Percentiles rank a stretch among this genome's conserved stretches.
Evolutionary conservation across 139 green algal genomes (phyloP).

Genomic region (Coelastrella sp.): DNA sequence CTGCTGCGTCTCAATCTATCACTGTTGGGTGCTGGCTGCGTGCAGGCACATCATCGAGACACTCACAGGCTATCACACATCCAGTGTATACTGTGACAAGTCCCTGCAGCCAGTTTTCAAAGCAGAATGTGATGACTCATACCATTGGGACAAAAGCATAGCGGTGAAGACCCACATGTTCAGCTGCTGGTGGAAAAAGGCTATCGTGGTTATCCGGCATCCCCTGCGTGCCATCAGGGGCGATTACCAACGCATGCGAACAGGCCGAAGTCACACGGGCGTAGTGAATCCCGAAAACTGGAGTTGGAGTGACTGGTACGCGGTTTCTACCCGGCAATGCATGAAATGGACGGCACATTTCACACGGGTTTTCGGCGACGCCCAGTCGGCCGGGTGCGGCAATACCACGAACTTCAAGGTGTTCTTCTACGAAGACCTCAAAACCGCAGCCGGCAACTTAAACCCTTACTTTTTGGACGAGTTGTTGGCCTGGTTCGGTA

Average conservation of each 20-base stretch:
- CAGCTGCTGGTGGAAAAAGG: slow-evolving; percentile 33
- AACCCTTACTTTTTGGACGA: slow-evolving; percentile 35
- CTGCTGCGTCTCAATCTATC: too few relatives aligned
- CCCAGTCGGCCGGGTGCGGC: not conserved
- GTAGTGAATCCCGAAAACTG: slow-evolving; percentile 14
- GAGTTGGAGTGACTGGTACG: slow-evolving; percentile 24
- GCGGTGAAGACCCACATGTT: slow-evolving; percentile 36
- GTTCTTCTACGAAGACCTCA: slow-evolving; percentile 33
- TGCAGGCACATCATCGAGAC: slow-evolving; percentile 37
- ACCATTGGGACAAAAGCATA: slow-evolving; percentile 33
- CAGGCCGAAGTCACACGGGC: slow-evolving; percentile 20
- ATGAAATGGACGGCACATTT: slow-evolving; percentile 23
- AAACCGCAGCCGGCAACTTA: not conserved
- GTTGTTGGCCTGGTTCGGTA: slow-evolving; percentile 9
- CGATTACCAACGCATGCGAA: slow-evolving; percentile 18
- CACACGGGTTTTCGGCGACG: not conserved
- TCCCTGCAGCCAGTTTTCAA: slow-evolving; percentile 28
- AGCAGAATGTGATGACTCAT: slow-evolving; percentile 34
- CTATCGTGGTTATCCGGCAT: slow-evolving; percentile 21
- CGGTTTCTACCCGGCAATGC: slow-evolving; percentile 19
- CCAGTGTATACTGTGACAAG: slow-evolving; percentile 29
- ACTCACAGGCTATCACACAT: slow-evolving; percentile 25
- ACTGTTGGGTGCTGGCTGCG: not conserved
- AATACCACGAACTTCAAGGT: slow-evolving; percentile 32
- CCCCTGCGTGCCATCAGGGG: slow-evolving; percentile 30